phyloP scores from a whole-genome alignment of 352 stramenopile genomes.

The Phytophthora sansomeana region DNA sequence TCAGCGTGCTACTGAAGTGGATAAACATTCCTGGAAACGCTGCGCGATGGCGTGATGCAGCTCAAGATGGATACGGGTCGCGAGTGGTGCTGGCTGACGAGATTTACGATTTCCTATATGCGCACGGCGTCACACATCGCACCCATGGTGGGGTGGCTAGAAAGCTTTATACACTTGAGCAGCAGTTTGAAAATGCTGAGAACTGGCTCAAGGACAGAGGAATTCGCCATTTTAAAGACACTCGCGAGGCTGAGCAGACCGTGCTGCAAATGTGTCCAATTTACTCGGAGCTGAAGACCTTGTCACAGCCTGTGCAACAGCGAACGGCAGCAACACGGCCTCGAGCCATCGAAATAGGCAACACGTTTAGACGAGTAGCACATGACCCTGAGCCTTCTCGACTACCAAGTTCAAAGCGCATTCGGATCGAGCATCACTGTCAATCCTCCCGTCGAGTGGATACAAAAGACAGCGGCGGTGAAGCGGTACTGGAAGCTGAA shows the following conservation, averaged over 20 bases:
- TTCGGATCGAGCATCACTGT: background rate
- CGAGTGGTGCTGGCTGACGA: conserved; percentile 1
- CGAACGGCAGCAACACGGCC: background rate
- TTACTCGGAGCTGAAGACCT: conserved; percentile 4
- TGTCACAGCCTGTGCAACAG: background rate
- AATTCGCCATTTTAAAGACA: conserved; percentile 10
- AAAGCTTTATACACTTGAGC: conserved; percentile 17
- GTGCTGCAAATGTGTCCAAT: conserved; percentile 19
- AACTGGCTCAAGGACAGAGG: conserved; percentile 10
- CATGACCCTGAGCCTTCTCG: background rate
- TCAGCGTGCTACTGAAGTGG: conserved; percentile 19
- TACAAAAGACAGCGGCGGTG: background rate
- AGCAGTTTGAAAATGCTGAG: conserved; percentile 24
- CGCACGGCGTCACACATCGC: conserved; percentile 14
- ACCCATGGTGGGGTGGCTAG: background rate
- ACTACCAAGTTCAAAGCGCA: conserved; percentile 5
- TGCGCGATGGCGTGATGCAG: conserved; percentile 17
- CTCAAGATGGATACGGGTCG: conserved; percentile 8
- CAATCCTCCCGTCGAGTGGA: background rate
- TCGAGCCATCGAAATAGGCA: background rate
- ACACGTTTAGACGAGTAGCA: conserved; percentile 4
- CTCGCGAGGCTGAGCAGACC: background rate
- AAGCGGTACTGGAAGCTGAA: conserved; percentile 21
- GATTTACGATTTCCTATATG: conserved; percentile 19
- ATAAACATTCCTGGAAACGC: conserved; percentile 19